A percentile compares a stretch with the other conserved stretches of the same genome.
Conservation (phyloP, 306 rosid genomes). For the Sophora flavescens region DNA sequence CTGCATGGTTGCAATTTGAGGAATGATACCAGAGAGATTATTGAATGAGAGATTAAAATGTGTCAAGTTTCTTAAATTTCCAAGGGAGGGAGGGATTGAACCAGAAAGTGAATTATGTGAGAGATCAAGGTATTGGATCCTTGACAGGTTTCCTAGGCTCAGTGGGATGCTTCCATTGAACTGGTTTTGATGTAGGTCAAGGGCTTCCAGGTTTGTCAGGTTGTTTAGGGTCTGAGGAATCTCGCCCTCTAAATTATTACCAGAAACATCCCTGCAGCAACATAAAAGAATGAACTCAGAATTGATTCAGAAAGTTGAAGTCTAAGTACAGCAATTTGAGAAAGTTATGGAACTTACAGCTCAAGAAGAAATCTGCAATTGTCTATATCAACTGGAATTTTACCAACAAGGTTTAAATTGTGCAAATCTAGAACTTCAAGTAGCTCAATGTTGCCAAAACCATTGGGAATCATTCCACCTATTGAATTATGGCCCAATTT, state of each 20-base stretch:
- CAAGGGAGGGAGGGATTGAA: slow-evolving; percentile 78
- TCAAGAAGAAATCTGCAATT: slow-evolving; percentile 87
- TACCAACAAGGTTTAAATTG: slow-evolving; percentile 78
- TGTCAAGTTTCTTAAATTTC: slow-evolving; percentile 60
- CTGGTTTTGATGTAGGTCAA: slow-evolving; percentile 78
- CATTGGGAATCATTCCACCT: slow-evolving; percentile 71
- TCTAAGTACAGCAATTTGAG: slow-evolving; percentile 43
- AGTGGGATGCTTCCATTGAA: slow-evolving; percentile 84
- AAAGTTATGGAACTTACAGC: slow-evolving; percentile 77
- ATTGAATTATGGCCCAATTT: slow-evolving; percentile 80
- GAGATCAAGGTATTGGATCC: slow-evolving; percentile 71
- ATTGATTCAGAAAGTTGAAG: slow-evolving; percentile 41
- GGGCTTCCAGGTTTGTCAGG: slow-evolving; percentile 74
- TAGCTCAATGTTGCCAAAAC: slow-evolving; percentile 71
- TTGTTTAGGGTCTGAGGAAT: slow-evolving; percentile 78
- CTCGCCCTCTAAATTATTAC: slow-evolving; percentile 79
- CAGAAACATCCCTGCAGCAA: slow-evolving; percentile 86
- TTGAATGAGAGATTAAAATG: slow-evolving; percentile 82
- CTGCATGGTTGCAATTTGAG: slow-evolving; percentile 59
- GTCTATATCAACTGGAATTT: slow-evolving; percentile 75
- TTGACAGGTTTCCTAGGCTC: slow-evolving; percentile 71
- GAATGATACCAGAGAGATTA: slow-evolving; percentile 84
- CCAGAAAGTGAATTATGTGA: slow-evolving; percentile 81
- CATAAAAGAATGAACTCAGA: slow-evolving; percentile 47
- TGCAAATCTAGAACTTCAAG: slow-evolving; percentile 91